A percentile compares a stretch with the other conserved stretches of the same genome.
These are phyloP conservation scores for Thinopyrum obtusiflorum DNA, from an alignment of 202 grass and related monocot species.

Conservation along the genomic window DNA sequence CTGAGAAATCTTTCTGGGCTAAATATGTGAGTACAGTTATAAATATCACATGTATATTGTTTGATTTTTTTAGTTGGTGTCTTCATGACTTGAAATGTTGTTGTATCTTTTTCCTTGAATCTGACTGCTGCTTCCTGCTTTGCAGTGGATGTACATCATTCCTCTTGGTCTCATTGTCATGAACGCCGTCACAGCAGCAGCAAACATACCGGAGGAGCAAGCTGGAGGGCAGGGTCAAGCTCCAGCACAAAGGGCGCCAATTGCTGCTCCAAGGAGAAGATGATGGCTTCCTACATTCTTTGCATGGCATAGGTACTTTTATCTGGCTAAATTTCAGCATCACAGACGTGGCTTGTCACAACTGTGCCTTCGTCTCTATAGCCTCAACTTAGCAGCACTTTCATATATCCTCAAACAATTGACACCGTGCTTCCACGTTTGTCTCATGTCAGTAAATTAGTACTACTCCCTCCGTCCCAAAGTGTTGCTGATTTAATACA, in stretches of 20 bases:
- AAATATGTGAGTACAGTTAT: slow-evolving; percentile 78
- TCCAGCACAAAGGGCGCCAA: slow-evolving; percentile 58
- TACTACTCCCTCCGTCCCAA: no score
- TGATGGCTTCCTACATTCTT: slow-evolving; percentile 41
- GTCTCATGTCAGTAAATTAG: no score
- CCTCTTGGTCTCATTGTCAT: slow-evolving; percentile 89
- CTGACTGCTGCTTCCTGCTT: slow-evolving; percentile 17
- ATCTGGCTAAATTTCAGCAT: neutral
- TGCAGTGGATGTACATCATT: slow-evolving; percentile 99
- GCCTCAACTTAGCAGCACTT: no score
- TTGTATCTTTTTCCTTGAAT: neutral
- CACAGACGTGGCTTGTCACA: neutral
- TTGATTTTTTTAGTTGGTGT: neutral
- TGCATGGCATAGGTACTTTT: slow-evolving; percentile 20
- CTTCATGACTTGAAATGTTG: neutral
- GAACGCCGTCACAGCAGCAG: slow-evolving; percentile 90
- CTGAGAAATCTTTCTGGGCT: slow-evolving; percentile 94
- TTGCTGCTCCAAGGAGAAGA: slow-evolving; percentile 84
- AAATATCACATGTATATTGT: slow-evolving; percentile 7
- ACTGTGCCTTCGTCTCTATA: no score
- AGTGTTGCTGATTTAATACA: no score
- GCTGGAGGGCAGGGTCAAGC: slow-evolving; percentile 57
- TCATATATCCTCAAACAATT: no score
- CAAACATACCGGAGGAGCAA: slow-evolving; percentile 71
- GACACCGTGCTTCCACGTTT: no score